phyloP scores from a whole-genome alignment of 1,284 basidiomycete species.

The Peniophora sp. region DNA sequence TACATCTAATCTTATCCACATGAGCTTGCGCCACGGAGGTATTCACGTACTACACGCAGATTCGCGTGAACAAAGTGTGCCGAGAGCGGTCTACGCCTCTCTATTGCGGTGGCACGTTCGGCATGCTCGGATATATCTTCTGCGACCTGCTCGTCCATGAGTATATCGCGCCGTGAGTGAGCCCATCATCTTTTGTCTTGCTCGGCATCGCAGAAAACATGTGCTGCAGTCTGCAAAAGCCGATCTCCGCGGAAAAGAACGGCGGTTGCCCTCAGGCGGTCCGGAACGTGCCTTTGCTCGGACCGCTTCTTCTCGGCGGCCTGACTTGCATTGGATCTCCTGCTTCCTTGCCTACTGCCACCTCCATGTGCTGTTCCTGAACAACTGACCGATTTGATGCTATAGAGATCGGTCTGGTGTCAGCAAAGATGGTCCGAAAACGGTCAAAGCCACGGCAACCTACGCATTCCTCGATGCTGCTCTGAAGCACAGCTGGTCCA shows the following conservation, averaged over 20 bases:
- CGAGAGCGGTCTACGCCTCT: slow-evolving; percentile 69
- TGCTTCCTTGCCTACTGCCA: no score
- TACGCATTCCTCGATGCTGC: slow-evolving; percentile 64
- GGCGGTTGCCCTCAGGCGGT: no score
- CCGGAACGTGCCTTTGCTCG: no score
- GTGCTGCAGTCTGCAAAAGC: neutral
- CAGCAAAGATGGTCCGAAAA: slow-evolving; percentile 54
- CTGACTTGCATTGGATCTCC: no score
- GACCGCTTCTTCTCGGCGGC: no score
- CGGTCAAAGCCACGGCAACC: slow-evolving; percentile 51
- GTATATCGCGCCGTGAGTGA: slow-evolving; percentile 72
- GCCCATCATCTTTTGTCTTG: slow-evolving; percentile 6
- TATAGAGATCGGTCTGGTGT: slow-evolving; percentile 51
- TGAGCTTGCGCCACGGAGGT: slow-evolving; percentile 4
- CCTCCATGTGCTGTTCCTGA: no score
- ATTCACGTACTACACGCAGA: slow-evolving; percentile 32
- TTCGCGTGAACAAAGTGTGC: slow-evolving; percentile 71
- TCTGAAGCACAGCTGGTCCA: slow-evolving; percentile 62
- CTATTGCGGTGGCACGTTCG: slow-evolving; percentile 85
- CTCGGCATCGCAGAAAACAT: slow-evolving; percentile 2
- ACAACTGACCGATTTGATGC: neutral
- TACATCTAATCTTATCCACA: slow-evolving; percentile 6
- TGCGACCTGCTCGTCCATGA: slow-evolving; percentile 85
- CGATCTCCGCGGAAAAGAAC: no score
- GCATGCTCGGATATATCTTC: slow-evolving; percentile 91